Evolutionary conservation across 2,329 filamentous ascomycete species (phyloP), one percentile per base, ranked within the genome.

Genomic region (Chalaropsis thielavioides): DNA sequence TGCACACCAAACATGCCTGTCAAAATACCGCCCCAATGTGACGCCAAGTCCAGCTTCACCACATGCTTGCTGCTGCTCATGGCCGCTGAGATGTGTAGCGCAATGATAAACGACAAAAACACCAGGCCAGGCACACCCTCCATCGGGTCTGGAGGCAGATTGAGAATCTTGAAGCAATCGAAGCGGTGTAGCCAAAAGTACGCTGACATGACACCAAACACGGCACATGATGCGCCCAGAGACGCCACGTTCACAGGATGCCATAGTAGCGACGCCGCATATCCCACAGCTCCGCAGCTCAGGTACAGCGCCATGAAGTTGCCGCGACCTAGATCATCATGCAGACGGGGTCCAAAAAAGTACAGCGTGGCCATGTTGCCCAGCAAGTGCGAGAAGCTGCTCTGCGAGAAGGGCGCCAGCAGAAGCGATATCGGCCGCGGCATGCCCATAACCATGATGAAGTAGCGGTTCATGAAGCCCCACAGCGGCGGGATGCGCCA

Each of bases 271-370:
- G 82, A 83, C n/a, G 78, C 75, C 67, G 85, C 79, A 67, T 82
- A 83, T 8, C 82, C 83, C 1, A 83, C 54, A 1, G 79, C 76
- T 63, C 86, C 87, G 6, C 80, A 79, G 7, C 79, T 75, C 40
- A 87, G 68, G 73, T 86, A 89, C 40, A 89, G 75, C n/a, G 85
- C 81, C 22, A 90, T 75, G 74, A 90, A 90, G 64, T 82, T 79
- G 15, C 81, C 85, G 11, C 87, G 80, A 11, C 86, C 87, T 31
- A 90, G 75, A 69, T 90, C 85, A 68, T 89, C 84, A 74, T 89
- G 86, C 41, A 90, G 76, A 1, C 80, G 77, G 10, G 81, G 80
- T 27, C 88, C 89, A 19, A 90, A 77, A 70, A 89, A 76, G 77
- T 80, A 86, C 3, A 92, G 76, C 49, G 81, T 76, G 8, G 80